These are phyloP conservation scores for Globisporangium irregulare DNA, from an alignment of 352 stramenopile species.

Conservation along the genomic window DNA sequence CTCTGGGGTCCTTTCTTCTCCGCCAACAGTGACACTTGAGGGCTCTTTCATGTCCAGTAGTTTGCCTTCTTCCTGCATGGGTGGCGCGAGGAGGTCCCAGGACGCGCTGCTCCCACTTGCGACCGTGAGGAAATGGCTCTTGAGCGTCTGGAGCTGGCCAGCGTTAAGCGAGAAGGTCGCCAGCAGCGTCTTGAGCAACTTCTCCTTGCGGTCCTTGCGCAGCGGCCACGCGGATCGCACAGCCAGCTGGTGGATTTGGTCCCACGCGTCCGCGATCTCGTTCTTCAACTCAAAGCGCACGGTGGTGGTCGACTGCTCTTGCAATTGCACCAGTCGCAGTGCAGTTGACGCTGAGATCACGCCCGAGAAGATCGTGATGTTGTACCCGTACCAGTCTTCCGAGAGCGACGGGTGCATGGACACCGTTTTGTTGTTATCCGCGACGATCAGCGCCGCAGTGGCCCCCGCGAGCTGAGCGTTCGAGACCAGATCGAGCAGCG, in stretches of 20 bases:
- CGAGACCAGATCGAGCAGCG: conserved; percentile 41
- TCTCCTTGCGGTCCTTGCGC: conserved; percentile 37
- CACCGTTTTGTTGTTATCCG: conserved; percentile 23
- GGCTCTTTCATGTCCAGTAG: background rate
- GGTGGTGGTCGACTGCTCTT: conserved; percentile 13
- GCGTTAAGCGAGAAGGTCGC: conserved; percentile 19
- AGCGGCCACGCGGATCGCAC: conserved; percentile 41
- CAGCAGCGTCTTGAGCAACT: conserved; percentile 25
- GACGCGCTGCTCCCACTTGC: conserved; percentile 30
- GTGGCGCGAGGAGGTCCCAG: conserved; percentile 31
- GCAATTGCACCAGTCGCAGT: conserved; percentile 21
- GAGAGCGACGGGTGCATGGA: conserved; percentile 33
- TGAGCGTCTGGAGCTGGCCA: conserved; percentile 29
- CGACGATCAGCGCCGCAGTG: conserved; percentile 29
- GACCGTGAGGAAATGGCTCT: conserved; percentile 39
- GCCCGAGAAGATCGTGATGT: conserved; percentile 56
- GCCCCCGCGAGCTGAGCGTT: conserved; percentile 45
- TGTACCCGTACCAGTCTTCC: conserved; percentile 63
- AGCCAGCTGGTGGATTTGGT: conserved; percentile 34
- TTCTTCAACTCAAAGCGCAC: conserved; percentile 39
- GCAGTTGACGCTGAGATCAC: conserved; percentile 36
- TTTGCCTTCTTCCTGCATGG: background rate
- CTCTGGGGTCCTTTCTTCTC: conserved; percentile 10
- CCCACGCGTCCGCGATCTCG: conserved; percentile 48
- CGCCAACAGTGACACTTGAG: background rate